Evolutionary conservation across 2,329 filamentous ascomycete genomes (phyloP), one percentile per base, ranked within the genome.

Genomic region (Intubia oerlemansii): DNA sequence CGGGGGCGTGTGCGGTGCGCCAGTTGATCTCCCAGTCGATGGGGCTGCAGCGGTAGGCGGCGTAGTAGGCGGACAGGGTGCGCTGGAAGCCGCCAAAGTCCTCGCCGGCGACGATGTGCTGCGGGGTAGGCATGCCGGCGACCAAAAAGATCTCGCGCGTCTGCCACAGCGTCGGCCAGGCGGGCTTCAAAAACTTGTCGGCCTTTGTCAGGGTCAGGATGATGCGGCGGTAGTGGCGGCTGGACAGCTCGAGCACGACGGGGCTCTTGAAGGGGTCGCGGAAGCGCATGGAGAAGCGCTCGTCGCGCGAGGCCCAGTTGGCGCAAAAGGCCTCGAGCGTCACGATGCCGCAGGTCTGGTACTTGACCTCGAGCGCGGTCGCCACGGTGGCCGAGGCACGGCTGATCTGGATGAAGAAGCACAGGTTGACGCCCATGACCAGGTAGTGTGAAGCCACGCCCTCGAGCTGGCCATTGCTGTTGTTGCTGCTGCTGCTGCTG

Each of bases 81-180:
- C 59, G 51, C 39, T 54, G 56, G 25, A 68, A 51, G 2, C 62
- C 59, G 3, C 63, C 62, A 36, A 62, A 57, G 28, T 50, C 46
- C 31, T 65, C 62, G 7, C 60, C 59, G 7, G 59, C 56, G 1
- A 62, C 60, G 17, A 67, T 44, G 32, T 62, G 57, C 30, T 63
- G 53, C 6, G 59, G 57, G 9, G 60, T 54, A 7, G 58, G 53
- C 10, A 66, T 52, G 7, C 60, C 61, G 24, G 54, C 52, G 29
- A 67, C 52, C 28, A 55, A 53, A 37, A 67, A 66, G 4, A 65
- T 54, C 37, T 56, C 33, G 23, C 36, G 31, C 20, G 56, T 54
- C 36, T 66, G 63, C 44, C 63, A 55, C 21, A 60, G 49, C 29
- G 62, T 56, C 8, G 63, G 63, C 63, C 63, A 68, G 33, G 59